Base-by-base conservation (phyloP, 2,329 filamentous ascomycete species). In the Sporothrix humicola region DNA sequence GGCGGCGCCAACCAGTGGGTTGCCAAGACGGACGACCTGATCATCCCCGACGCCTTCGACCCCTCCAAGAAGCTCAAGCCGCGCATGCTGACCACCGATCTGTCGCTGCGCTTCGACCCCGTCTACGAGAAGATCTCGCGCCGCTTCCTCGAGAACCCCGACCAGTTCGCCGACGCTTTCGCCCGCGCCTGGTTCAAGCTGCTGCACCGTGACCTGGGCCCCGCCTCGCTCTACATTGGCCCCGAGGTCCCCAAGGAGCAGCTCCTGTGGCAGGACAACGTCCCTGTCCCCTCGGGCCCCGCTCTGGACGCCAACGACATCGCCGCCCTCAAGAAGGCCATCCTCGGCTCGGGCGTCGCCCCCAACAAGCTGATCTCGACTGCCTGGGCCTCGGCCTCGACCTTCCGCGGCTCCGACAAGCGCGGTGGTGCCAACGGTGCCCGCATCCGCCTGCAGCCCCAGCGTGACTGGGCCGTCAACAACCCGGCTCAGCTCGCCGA, bases 131-230 rank as follows among this genome's bases (percentile, higher is more conserved):
- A 93, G 88, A 92, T 95, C 80, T 88, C 91, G 20, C 88, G 90
- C 71, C 87, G 86, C 78, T 94, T 90, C 87, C 84, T 91, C 65
- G 88, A 89, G 77, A 83, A 94, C 82, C 90, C 90, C 1, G 86
- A 92, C 63, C 83, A 93, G 84, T 86, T 94, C 54, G 86, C 86
- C 72, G 89, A 93, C 75, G 90, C 87, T 9, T 95, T 94, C 79
- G 85, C 87, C 26, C 88, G 89, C 69, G 92, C 92, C 15, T 95
- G 92, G 92, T 95, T 93, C 88, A 94, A 95, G 88, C 87, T 95
- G 58, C 85, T 92, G 48, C 92, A 95, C 84, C 92, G 92, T 83
- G 92, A 94, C 81, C 88, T 95, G 83, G 92, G 92, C 17, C 92
- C 92, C 59, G 85, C 88, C 72, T 80, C 86, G 31, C 91, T 91